Conservation (phyloP, 352 stramenopile species). For the Globisporangium uncinulatum region DNA sequence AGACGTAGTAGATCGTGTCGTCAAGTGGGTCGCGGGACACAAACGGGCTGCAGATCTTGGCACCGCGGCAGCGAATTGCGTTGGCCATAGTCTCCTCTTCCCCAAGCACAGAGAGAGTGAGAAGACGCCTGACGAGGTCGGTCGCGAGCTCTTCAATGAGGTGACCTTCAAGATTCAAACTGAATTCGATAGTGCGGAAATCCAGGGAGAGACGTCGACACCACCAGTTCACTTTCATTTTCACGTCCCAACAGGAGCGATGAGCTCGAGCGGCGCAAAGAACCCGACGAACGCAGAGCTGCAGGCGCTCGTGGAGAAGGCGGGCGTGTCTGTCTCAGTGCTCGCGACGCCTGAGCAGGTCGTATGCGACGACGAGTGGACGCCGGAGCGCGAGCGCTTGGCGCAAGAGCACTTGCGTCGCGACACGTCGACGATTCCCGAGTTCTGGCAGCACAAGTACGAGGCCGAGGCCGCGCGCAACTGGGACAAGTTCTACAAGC, state of each 20-base stretch:
- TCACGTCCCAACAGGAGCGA: neutral
- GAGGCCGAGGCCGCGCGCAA: slow-evolving; percentile 77
- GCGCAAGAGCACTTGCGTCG: slow-evolving; percentile 57
- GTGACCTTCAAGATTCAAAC: neutral
- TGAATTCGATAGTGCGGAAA: too few relatives aligned
- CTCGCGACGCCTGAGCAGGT: slow-evolving; percentile 56
- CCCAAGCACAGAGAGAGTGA: neutral
- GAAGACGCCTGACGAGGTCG: too few relatives aligned
- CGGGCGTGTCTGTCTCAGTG: slow-evolving; percentile 59
- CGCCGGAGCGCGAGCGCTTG: slow-evolving; percentile 65
- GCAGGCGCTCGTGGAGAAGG: slow-evolving; percentile 72
- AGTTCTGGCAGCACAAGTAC: slow-evolving; percentile 87
- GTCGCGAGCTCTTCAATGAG: neutral
- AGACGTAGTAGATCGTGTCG: slow-evolving; percentile 63
- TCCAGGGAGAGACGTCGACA: neutral
- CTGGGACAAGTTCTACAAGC: slow-evolving; percentile 95
- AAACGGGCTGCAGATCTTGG: slow-evolving; percentile 78
- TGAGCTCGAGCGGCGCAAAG: slow-evolving; percentile 35
- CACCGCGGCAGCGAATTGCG: slow-evolving; percentile 47
- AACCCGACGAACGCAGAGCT: slow-evolving; percentile 68
- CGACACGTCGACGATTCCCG: slow-evolving; percentile 73
- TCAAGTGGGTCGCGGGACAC: slow-evolving; percentile 18
- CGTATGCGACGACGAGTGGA: slow-evolving; percentile 82
- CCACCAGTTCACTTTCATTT: neutral
- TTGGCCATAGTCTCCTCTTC: slow-evolving; percentile 14